A percentile compares a stretch with the other conserved stretches of the same genome.
phyloP scores from a whole-genome alignment of 2,329 filamentous ascomycete genomes.

The Pseudopithomyces chartarum region DNA sequence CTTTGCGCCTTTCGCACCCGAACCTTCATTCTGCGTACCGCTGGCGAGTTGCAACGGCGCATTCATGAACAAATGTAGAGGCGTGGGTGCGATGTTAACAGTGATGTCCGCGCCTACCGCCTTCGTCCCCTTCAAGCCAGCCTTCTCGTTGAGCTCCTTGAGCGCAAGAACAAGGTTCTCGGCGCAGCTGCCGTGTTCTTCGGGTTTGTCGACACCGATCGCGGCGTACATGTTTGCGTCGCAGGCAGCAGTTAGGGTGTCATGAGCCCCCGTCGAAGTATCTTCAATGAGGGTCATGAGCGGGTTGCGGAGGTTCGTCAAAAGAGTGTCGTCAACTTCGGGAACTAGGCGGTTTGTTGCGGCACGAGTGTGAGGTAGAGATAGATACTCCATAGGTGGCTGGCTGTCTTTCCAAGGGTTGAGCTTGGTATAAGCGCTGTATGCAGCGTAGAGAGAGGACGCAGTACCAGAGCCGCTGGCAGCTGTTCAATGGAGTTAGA shows the following conservation, averaged over 20 bases:
- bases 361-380: slow-evolving; percentile 52
- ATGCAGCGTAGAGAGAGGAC: slow-evolving; percentile 54
- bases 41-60: slow-evolving; percentile 28
- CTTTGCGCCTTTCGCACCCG: slow-evolving; percentile 36
- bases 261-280: slow-evolving; percentile 50
- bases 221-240: slow-evolving; percentile 51
- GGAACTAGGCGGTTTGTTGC: slow-evolving; percentile 49
- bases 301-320: slow-evolving; percentile 53
- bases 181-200: slow-evolving; percentile 54
- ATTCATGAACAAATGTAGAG: slow-evolving; percentile 52
- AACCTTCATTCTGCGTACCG: slow-evolving; percentile 15
- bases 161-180: slow-evolving; percentile 56
- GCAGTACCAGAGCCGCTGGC: slow-evolving; percentile 54
- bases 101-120: slow-evolving; percentile 54
- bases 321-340: slow-evolving; percentile 47
- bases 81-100: slow-evolving; percentile 54
- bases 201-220: slow-evolving; percentile 51
- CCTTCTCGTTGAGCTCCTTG: slow-evolving; percentile 53
- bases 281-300: slow-evolving; percentile 55
- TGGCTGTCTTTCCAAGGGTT: slow-evolving; percentile 37
- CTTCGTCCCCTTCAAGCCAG: slow-evolving; percentile 52
- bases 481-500: slow-evolving; percentile 28
- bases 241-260: slow-evolving; percentile 55
- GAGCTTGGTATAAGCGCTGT: slow-evolving; percentile 51
- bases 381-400: slow-evolving; percentile 54